Percentiles rank a stretch among this genome's conserved stretches.
phyloP scores from a whole-genome alignment of 2,329 filamentous ascomycete genomes.

The Trichocomaceae sp. region DNA sequence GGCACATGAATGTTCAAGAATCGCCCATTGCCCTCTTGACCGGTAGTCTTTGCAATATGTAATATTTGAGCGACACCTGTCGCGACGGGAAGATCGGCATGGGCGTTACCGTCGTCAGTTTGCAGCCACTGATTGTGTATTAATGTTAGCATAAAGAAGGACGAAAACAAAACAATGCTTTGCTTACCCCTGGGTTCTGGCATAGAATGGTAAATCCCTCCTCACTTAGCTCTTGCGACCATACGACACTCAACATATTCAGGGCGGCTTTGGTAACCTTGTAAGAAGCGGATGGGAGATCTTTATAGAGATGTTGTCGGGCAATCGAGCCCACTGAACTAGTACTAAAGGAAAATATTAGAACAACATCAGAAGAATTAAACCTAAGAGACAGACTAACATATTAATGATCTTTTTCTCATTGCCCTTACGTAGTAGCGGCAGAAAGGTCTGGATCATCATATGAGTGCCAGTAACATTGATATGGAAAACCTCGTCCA shows the following conservation, averaged over 20 bases:
- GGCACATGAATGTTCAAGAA: constrained; percentile 41
- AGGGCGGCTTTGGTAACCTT: constrained; percentile 45
- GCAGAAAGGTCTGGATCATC: constrained; percentile 36
- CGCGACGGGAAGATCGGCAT: constrained; percentile 39
- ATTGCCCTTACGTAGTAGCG: constrained; percentile 32
- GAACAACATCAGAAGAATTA: background rate
- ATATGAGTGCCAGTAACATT: constrained; percentile 40
- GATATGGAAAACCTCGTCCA: constrained; percentile 32
- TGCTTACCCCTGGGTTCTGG: constrained; percentile 3
- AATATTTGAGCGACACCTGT: constrained; percentile 33
- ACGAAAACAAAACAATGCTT: background rate
- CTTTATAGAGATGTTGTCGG: constrained; percentile 17
- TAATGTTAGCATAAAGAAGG: background rate
- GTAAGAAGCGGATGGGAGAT: constrained; percentile 30
- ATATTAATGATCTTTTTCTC: constrained; percentile 43
- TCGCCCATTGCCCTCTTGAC: constrained; percentile 40
- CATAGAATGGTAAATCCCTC: constrained; percentile 3
- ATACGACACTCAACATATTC: constrained; percentile 40
- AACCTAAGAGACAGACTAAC: constrained; percentile 21
- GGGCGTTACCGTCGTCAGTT: constrained; percentile 38
- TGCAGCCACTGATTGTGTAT: constrained; percentile 37
- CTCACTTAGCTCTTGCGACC: background rate
- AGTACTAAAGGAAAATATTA: constrained; percentile 23
- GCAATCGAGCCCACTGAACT: constrained; percentile 40
- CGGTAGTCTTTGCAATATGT: constrained; percentile 41